These are phyloP conservation scores for Athelia sp. DNA, from an alignment of 1,284 basidiomycete species.

Conservation along the genomic window DNA sequence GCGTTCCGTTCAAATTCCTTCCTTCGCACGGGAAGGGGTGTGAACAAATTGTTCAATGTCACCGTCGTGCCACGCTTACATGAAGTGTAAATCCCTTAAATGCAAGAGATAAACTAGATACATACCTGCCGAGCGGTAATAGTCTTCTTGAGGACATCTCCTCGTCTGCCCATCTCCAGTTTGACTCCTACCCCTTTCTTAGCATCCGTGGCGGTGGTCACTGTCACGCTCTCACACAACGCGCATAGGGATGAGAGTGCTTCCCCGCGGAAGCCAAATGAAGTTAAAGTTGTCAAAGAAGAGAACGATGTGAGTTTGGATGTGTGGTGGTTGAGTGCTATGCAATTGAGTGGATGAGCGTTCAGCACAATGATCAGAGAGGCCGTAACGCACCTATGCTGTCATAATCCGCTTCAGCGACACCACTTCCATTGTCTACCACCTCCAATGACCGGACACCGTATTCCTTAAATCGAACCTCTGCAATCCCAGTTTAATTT, in stretches of 20 bases:
- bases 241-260: constrained; percentile 93
- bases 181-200: constrained; percentile 75
- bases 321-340: constrained; percentile 90
- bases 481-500: constrained; percentile 34
- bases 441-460: constrained; percentile 88
- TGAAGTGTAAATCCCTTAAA: constrained; percentile 1
- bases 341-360: constrained; percentile 2
- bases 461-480: constrained; percentile 88
- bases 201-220: constrained; percentile 70
- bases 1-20: constrained; percentile 89
- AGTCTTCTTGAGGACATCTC: constrained; percentile 23
- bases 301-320: constrained; percentile 83
- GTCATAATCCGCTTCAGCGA: constrained; percentile 73
- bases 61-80: constrained; percentile 85
- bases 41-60: constrained; percentile 71
- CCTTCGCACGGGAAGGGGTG: constrained; percentile 82
- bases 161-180: constrained; percentile 59
- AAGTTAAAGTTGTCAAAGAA: constrained; percentile 72
- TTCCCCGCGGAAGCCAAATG: constrained; percentile 97
- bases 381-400: constrained; percentile 53
- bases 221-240: constrained; percentile 64
- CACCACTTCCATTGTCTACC: constrained; percentile 89
- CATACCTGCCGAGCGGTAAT: constrained; percentile 74
- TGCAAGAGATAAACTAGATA: constrained; percentile 2
- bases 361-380: not conserved